phyloP scores from a whole-genome alignment of 176 grass and related monocot species.

The Oryza punctata region DNA sequence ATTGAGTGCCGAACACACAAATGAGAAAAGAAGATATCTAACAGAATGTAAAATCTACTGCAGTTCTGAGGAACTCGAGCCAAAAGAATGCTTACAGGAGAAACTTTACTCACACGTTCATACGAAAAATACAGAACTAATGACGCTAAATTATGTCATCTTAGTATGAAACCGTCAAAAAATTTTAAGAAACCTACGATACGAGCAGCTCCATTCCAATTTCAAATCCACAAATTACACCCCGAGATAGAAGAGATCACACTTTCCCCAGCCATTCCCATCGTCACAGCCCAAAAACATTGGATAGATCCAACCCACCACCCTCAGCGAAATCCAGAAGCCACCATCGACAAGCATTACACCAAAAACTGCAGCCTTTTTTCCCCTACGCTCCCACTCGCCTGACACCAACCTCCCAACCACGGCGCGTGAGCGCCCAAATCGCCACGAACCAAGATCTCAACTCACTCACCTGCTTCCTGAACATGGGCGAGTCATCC shows the following conservation, averaged over 20 bases:
- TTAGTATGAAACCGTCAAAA: neutral
- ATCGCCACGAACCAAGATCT: conserved; percentile 35
- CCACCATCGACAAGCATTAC: conserved; percentile 32
- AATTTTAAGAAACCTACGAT: neutral
- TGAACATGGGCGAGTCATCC: conserved; percentile 99
- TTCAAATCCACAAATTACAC: neutral
- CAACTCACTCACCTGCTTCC: conserved; percentile 75
- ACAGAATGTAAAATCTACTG: neutral
- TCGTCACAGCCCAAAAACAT: neutral
- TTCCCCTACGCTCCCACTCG: neutral
- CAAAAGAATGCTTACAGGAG: neutral
- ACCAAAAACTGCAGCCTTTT: conserved; percentile 28
- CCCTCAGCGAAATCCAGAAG: conserved; percentile 8
- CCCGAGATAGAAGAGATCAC: neutral
- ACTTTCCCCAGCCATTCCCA: neutral
- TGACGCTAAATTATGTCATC: neutral
- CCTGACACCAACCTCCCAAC: conserved; percentile 19
- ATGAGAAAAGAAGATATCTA: neutral
- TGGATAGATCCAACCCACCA: conserved; percentile 27
- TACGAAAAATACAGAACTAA: neutral
- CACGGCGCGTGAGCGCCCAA: neutral
- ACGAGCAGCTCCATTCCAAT: neutral
- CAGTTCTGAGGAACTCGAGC: neutral
- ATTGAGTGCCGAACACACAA: neutral
- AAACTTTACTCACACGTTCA: neutral